Percentiles rank a stretch among this genome's conserved stretches.
These are phyloP conservation scores for Rhododendron griersonianum DNA, from an alignment of 148 eudicot species.

Conservation along the genomic window DNA sequence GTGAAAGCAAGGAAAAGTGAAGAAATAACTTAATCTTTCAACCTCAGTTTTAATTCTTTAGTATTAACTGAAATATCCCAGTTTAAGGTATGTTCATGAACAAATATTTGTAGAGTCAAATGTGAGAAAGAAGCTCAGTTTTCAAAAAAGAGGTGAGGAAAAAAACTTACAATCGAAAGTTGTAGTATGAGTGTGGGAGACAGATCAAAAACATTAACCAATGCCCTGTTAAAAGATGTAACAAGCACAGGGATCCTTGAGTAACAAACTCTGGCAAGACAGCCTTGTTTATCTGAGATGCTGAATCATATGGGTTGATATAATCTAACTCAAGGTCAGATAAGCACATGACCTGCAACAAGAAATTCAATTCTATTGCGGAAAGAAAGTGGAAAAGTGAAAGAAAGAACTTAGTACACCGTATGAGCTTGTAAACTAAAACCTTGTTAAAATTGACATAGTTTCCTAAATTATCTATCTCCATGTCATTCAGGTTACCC, in stretches of 20 bases:
- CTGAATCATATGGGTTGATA: conserved; percentile 47
- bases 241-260: conserved; percentile 42
- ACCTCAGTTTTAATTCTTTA: neutral
- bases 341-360: conserved; percentile 49
- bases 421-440: neutral
- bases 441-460: neutral
- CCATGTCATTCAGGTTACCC: neutral
- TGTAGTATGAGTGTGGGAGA: conserved; percentile 37
- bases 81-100: neutral
- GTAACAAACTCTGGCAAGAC: conserved; percentile 39
- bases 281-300: conserved; percentile 35
- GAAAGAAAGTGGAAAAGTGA: neutral
- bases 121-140: neutral
- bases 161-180: conserved; percentile 36
- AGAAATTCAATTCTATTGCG: neutral
- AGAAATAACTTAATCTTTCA: neutral
- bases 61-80: neutral
- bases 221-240: conserved; percentile 46
- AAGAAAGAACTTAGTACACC: neutral
- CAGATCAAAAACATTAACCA: conserved; percentile 43
- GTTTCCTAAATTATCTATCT: neutral
- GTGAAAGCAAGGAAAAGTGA: neutral
- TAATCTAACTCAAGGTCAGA: conserved; percentile 47
- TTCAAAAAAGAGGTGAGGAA: neutral
- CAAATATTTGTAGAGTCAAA: neutral